phyloP scores from a whole-genome alignment of 768 basidiomycete genomes.

The Gloeophyllum trabeum region DNA sequence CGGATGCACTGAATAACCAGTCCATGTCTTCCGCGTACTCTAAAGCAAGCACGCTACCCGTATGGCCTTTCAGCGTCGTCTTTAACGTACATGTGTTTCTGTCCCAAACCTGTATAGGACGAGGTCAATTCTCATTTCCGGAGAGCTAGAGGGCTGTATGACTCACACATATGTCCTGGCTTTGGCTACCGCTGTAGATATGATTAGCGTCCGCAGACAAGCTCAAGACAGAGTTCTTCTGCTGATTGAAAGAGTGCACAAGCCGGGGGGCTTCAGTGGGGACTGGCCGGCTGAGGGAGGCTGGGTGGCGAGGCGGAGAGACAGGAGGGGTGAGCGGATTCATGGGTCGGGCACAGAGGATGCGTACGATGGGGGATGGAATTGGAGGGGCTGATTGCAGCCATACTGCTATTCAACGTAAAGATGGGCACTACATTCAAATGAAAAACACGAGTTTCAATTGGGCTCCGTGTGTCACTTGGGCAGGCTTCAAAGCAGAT shows the following conservation, averaged over 20 bases:
- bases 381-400: neutral
- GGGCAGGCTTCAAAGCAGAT: no score
- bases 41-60: slow-evolving; percentile 73
- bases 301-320: slow-evolving; percentile 17
- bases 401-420: neutral
- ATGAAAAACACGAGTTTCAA: no score
- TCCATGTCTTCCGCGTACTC: slow-evolving; percentile 63
- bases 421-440: neutral
- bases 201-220: slow-evolving; percentile 60
- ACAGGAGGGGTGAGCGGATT: neutral
- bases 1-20: slow-evolving; percentile 88
- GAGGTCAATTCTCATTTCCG: neutral
- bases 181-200: slow-evolving; percentile 80
- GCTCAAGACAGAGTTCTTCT: slow-evolving; percentile 60
- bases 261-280: slow-evolving; percentile 36
- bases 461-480: no score
- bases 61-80: slow-evolving; percentile 67
- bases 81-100: slow-evolving; percentile 58
- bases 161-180: slow-evolving; percentile 62
- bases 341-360: neutral
- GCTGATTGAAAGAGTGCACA: slow-evolving; percentile 61
- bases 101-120: slow-evolving; percentile 72
- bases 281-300: slow-evolving; percentile 49
- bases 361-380: slow-evolving; percentile 17
- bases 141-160: slow-evolving; percentile 1